Base-by-base conservation (phyloP, 1,284 basidiomycete species). In the Cryptococcus sp. region DNA sequence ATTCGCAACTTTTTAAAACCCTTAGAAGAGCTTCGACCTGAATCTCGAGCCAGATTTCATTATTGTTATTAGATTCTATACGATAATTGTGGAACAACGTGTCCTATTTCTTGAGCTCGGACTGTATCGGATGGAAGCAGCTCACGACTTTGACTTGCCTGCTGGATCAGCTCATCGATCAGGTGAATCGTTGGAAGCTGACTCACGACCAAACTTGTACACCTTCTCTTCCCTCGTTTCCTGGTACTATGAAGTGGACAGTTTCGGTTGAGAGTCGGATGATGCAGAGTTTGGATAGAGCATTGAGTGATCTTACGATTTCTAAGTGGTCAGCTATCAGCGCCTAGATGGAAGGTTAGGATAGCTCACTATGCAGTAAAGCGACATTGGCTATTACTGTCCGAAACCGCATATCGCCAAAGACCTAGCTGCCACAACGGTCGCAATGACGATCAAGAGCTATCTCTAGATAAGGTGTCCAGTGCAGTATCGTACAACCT, bases 141-240 rank as follows among this genome's bases (percentile, higher is more conserved):
- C 76, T 39, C 43, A 77, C 76, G 18, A 76, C 68, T 63, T 75
- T 75, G 32, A 78, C 72, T 54, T 73, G 72, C 1, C 73, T 77
- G 43, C 18, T 14, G 16, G n/a, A 45, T 50, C 45, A 50, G 41
- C n/a, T 49, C n/a, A 46, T 23, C 16, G 32, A 19, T 21, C 45
- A 36, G 19, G n/a, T 24, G 23, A 13, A 9, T 14, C 23, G 7
- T 19, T 21, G 31, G 7, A 16, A 23, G 14, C 28, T 16, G 21
- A 82, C 88, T 72, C 63, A 92, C 90, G 88, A 90, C 90, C 91
- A 93, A 45, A 92, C 87, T 70, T 92, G 88, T 7, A 91, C 85
- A 2, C 90, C 88, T 7, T 88, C 88, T 59, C 87, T 86, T 54
- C 84, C 86, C 57, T 90, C 87, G 52, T 80, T 82, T 43, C 87